These are phyloP conservation scores for Tilletia indica DNA, from an alignment of 1,284 basidiomycete species.

Conservation along the genomic window DNA sequence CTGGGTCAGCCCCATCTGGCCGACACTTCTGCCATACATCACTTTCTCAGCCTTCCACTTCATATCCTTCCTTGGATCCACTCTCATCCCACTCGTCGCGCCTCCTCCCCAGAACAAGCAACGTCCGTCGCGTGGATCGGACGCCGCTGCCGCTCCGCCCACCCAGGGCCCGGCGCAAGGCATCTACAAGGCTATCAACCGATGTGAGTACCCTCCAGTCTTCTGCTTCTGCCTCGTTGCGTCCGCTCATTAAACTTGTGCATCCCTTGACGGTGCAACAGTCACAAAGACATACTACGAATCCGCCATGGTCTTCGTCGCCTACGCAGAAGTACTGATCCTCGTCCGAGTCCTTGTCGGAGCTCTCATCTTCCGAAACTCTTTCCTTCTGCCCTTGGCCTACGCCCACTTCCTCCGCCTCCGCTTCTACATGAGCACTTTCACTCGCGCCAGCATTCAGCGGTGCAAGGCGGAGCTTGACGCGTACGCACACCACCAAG, in stretches of 20 bases:
- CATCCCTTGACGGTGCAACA: constrained; percentile 21
- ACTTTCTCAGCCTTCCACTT: constrained; percentile 57
- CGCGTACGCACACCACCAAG: constrained; percentile 39
- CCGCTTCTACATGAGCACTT: constrained; percentile 55
- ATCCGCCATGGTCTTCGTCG: constrained; percentile 56
- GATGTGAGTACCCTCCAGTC: constrained; percentile 28
- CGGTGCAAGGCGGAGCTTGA: constrained; percentile 47
- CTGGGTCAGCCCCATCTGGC: constrained; percentile 53
- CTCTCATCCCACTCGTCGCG: constrained; percentile 41
- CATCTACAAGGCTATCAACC: constrained; percentile 49
- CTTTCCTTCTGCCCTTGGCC: constrained; percentile 49
- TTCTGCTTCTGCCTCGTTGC: background rate
- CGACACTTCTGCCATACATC: constrained; percentile 54
- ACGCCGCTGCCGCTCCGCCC: constrained; percentile 24
- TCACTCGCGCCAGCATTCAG: constrained; percentile 51
- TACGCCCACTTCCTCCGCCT: constrained; percentile 53
- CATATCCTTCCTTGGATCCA: constrained; percentile 48
- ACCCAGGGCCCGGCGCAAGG: constrained; percentile 36
- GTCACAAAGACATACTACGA: constrained; percentile 57
- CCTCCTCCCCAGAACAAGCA: constrained; percentile 32
- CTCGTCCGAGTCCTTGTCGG: constrained; percentile 53
- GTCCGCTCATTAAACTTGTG: constrained; percentile 12
- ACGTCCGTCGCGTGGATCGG: constrained; percentile 14
- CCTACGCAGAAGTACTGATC: constrained; percentile 54
- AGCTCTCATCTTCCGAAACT: constrained; percentile 51